Base-by-base conservation (phyloP, 1,284 basidiomycete genomes). In the Porodaedalea pini region DNA sequence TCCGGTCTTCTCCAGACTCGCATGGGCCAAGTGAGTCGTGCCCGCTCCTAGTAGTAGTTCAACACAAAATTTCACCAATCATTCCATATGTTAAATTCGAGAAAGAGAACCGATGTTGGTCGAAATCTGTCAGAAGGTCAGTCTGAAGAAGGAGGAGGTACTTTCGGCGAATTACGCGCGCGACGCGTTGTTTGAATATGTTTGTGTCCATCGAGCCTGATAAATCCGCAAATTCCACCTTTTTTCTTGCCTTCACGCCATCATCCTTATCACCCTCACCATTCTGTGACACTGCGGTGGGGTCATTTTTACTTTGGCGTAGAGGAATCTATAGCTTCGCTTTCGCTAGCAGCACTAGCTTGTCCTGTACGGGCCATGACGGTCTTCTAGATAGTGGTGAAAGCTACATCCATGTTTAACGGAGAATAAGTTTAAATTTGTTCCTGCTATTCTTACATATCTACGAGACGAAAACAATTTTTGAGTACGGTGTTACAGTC, bases 311-410 rank as follows among this genome's bases (percentile, higher is more conserved):
- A 64, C 17, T 61, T 58, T 54, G 68, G 72, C 70, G 54, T 31
- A 72, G 63, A 72, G 36, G 31, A 55, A 70, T 45, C 3, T 21
- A 27, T 27, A 36, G 72, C 70, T 72, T 73, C 72, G 60, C 72
- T 71, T 72, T 72, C 70, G 70, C 70, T 72, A 72, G 72, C 70
- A 73, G 71, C 70, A 61, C 70, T 73, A 72, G 72, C 66, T 65
- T 58, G 51, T 60, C 23, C 31, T 5, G 11, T 63, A 53, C 3
- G 62, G 60, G 71, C 70, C 11, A 72, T 73, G 72, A 72, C 70
- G 70, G 70, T 65, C 64, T 71, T 73, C 70, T 72, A 72, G 70
- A 72, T 72, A 72, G 70, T 72, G 65, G 71, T 71, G 71, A 65
- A 71, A 72, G 70, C 69, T 67, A 72, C 69, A 72, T 19, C 7